Evolutionary conservation across 2,329 filamentous ascomycete species (phyloP).

Genomic region (Trichophaea hybrida): DNA sequence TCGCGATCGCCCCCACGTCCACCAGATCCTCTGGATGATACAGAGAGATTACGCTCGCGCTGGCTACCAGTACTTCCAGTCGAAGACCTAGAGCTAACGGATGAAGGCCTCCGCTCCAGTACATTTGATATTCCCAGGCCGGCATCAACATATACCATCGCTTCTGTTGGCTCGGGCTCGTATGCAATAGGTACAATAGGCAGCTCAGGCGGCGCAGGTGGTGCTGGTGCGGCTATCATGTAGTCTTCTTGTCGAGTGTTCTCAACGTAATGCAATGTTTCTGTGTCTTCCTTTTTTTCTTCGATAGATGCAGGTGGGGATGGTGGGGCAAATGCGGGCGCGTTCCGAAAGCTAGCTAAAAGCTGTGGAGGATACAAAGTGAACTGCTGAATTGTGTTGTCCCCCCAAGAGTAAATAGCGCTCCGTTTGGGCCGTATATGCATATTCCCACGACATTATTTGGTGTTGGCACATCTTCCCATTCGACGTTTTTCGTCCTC

Average conservation of each 20-base stretch:
- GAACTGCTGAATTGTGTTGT: slow-evolving; percentile 87
- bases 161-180: slow-evolving; percentile 51
- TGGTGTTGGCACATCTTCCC: slow-evolving; percentile 71
- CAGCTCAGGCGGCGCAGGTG: not conserved
- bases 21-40: slow-evolving; percentile 11
- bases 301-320: slow-evolving; percentile 71
- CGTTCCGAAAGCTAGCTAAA: slow-evolving; percentile 77
- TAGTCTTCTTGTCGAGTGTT: slow-evolving; percentile 50
- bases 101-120: slow-evolving; percentile 33
- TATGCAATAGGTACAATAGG: slow-evolving; percentile 59
- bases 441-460: slow-evolving; percentile 69
- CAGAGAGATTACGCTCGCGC: slow-evolving; percentile 12
- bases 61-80: slow-evolving; percentile 11
- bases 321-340: slow-evolving; percentile 61
- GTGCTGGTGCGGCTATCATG: slow-evolving; percentile 25
- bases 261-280: too few relatives aligned
- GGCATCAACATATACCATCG: slow-evolving; percentile 26
- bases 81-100: slow-evolving; percentile 44
- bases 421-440: slow-evolving; percentile 80
- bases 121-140: slow-evolving; percentile 24
- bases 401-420: slow-evolving; percentile 76
- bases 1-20: slow-evolving; percentile 15
- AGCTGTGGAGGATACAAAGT: slow-evolving; percentile 75
- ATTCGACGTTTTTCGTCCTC: slow-evolving; percentile 89
- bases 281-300: slow-evolving; percentile 38